Base-by-base conservation (phyloP, 2,329 filamentous ascomycete genomes). In the Sporothrix variecibatus region DNA sequence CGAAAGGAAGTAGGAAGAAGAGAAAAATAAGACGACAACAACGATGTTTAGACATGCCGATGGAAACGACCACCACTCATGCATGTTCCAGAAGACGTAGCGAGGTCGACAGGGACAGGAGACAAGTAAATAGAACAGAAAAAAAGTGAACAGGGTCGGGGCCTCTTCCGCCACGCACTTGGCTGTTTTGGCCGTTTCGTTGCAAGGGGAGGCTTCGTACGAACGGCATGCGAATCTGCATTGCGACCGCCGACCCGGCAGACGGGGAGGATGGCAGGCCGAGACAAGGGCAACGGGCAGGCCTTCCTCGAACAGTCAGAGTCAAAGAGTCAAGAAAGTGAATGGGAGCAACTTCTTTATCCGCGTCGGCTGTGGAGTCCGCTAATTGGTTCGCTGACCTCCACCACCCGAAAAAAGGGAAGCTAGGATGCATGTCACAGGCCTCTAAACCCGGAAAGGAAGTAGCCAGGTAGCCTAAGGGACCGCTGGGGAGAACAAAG, bases 11-110 rank as follows among this genome's bases (percentile, higher is more conserved):
- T 26, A 46, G 17, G 28, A 34, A 20, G 11, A 31, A 6, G 7
- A 62, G 28, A 8, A 31, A 23, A n/a, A 34, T 4, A 31, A 20
- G 34, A 28, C 34, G 46, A 49, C 11, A 11, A n/a, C 46, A 23
- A 49, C 26, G 7, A 69, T 31, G 20, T 9, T 51, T 12, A 62
- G 56, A 62, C 38, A 64, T 23, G n/a, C 5, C 23, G 53, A 51
- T 28, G 26, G 28, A 31, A 28, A 28, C 49, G 67, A 46, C 60
- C 71, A 26, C 34, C 15, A 31, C 28, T 28, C 26, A 73, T 73
- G 72, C 72, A 73, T 69, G 72, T 73, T 60, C 72, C 72, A 73
- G 65, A 65, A 64, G 26, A 49, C 67, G 67, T 73, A 71, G 65
- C 72, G 72, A 73, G 43, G 38, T 20, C 67, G 58, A 38, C 46